Percentiles rank a stretch among this genome's conserved stretches.
phyloP scores from a whole-genome alignment of 257 asterid genomes.

The Ehretia macrophylla region DNA sequence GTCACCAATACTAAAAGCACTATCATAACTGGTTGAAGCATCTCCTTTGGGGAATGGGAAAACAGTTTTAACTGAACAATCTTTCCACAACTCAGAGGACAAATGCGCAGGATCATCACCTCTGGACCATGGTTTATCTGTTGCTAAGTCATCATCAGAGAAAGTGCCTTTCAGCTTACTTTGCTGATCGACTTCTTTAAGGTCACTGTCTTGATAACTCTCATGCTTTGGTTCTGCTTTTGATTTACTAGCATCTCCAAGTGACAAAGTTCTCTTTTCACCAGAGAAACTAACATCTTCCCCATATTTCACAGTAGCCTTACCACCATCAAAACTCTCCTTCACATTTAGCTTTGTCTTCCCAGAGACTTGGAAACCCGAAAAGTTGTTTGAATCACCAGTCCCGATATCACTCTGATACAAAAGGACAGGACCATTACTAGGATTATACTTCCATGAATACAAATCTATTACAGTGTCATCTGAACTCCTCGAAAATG shows the following conservation, averaged over 20 bases:
- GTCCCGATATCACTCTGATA: constrained; percentile 12
- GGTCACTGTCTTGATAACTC: constrained; percentile 14
- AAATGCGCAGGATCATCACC: constrained; percentile 3
- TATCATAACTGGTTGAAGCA: constrained; percentile 11
- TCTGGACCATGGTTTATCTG: constrained; percentile 8
- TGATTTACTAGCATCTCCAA: constrained; percentile 13
- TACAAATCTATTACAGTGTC: constrained; percentile 20
- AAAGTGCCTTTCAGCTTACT: constrained; percentile 6
- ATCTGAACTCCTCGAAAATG: constrained; percentile 10
- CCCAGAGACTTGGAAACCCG: constrained; percentile 14
- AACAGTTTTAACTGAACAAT: constrained; percentile 12
- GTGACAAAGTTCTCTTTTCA: constrained; percentile 11
- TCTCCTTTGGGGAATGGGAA: constrained; percentile 17
- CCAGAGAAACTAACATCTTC: constrained; percentile 8
- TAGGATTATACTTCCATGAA: constrained; percentile 14
- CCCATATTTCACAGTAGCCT: constrained; percentile 4
- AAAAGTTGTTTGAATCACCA: constrained; percentile 7
- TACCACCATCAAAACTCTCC: constrained; percentile 12
- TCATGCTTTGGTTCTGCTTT: constrained; percentile 13
- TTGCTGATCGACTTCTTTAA: constrained; percentile 9
- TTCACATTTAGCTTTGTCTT: constrained; percentile 9
- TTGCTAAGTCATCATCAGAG: constrained; percentile 4
- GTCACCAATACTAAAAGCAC: constrained; percentile 9
- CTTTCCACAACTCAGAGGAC: constrained; percentile 14
- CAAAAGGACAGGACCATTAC: constrained; percentile 10